Evolutionary conservation across 441 rosid species (phyloP), one percentile per base, ranked within the genome.

Genomic region (Gossypium gossypioides): DNA sequence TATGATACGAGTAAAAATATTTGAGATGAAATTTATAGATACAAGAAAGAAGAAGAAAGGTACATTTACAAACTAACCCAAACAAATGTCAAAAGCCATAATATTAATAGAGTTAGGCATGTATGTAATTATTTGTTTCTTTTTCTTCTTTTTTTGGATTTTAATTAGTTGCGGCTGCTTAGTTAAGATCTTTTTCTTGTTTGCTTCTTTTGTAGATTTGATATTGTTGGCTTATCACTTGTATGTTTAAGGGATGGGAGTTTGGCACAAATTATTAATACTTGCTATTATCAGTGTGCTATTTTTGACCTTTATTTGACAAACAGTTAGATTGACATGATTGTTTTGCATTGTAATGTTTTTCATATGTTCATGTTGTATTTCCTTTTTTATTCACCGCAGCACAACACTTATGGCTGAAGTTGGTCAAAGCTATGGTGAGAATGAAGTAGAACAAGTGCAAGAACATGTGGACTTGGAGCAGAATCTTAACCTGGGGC

Each of bases 331-430:
- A 56, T 69, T 37, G 48, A 48, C 15, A n/a, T n/a, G 42, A 0
- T 37, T 37, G 4, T 52, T 69, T 54, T 55, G 18, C 50, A 13
- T 37, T 55, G 21, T 69, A 37, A 0, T 40, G n/a, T 4, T 55
- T 15, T 57, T 56, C 52, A 55, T 18, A 13, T 18, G 60, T 27
- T 69, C 3, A 12, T 32, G 12, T n/a, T 25, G 71, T 29, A 7
- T 63, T 32, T n/a, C 10, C 13, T 24, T 58, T 69, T 50, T 40
- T 24, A 24, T 62, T 72, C 18, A 4, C 22, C 40, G 0, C 77
- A 78, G 86, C 34, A 68, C 73, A 76, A 48, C 22, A 48, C n/a
- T 56, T 0, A 87, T 87, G 92, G 84, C 81, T 75, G 75, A 64
- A 52, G 70, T 34, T 54, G 75, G 54, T 34, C 75, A 63, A 52